phyloP scores from a whole-genome alignment of 2,329 filamentous ascomycete species.

The Orbilia quercus region DNA sequence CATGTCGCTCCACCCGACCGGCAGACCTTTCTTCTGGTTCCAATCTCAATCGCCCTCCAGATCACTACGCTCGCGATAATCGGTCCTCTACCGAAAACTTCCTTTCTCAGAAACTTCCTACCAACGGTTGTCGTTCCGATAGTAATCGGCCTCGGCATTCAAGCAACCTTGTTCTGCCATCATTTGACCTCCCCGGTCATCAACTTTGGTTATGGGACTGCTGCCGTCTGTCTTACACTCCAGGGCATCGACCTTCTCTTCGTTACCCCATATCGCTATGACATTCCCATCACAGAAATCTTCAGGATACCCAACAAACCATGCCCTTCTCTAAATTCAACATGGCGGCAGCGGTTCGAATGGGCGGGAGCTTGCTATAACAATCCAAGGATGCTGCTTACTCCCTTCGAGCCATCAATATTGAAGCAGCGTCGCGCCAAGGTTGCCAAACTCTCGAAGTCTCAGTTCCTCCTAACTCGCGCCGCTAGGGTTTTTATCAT shows the following conservation, averaged over 20 bases:
- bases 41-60: conserved; percentile 42
- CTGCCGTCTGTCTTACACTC: conserved; percentile 33
- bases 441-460: conserved; percentile 8
- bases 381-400: conserved; percentile 45
- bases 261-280: conserved; percentile 44
- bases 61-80: conserved; percentile 43
- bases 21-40: conserved; percentile 34
- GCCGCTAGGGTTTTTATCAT: conserved; percentile 17
- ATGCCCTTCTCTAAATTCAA: conserved; percentile 27
- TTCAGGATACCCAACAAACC: conserved; percentile 27
- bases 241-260: conserved; percentile 51
- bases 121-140: conserved; percentile 33
- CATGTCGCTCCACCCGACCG: conserved; percentile 28
- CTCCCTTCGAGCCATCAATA: conserved; percentile 34
- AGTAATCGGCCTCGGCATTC: conserved; percentile 43
- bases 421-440: conserved; percentile 36
- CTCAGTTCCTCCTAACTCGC: conserved; percentile 19
- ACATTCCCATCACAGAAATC: conserved; percentile 36
- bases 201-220: conserved; percentile 44
- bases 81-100: conserved; percentile 46
- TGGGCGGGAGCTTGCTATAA: conserved; percentile 44
- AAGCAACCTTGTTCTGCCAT: conserved; percentile 34
- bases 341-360: conserved; percentile 50
- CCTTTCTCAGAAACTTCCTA: conserved; percentile 31
- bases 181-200: conserved; percentile 48